Evolutionary conservation across 345 rosid genomes (phyloP).

Genomic region (Euphorbia pulcherrima): DNA sequence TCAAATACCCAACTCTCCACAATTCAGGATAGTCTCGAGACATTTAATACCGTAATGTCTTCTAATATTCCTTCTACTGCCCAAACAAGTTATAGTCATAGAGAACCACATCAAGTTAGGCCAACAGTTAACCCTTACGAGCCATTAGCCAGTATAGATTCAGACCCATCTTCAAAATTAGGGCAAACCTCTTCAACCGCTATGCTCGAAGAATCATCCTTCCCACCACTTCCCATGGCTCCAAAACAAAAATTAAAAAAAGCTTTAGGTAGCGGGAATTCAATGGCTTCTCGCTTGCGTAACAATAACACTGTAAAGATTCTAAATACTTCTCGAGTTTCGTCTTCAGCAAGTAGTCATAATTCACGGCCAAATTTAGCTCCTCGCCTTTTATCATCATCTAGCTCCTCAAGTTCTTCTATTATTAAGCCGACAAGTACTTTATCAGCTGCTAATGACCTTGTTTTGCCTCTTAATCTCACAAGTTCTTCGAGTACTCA

Average conservation of each 20-base stretch:
- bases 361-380: slow-evolving; percentile 5
- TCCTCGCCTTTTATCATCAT: slow-evolving; percentile 1
- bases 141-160: slow-evolving; percentile 8
- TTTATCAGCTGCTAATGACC: slow-evolving; percentile 3
- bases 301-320: slow-evolving; percentile 13
- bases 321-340: slow-evolving; percentile 9
- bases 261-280: not conserved
- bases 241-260: slow-evolving; percentile 8
- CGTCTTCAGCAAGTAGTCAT: not conserved
- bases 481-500: slow-evolving; percentile 16
- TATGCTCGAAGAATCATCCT: slow-evolving; percentile 17
- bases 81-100: not conserved
- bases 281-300: slow-evolving; percentile 21
- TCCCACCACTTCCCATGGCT: slow-evolving; percentile 22
- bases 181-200: not conserved
- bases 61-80: not conserved
- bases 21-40: slow-evolving; percentile 17
- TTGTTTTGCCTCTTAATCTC: slow-evolving; percentile 1
- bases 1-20: slow-evolving; percentile 14
- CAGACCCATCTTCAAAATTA: slow-evolving; percentile 6
- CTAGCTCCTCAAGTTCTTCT: slow-evolving; percentile 7
- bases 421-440: not conserved
- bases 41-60: slow-evolving; percentile 6
- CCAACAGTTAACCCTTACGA: slow-evolving; percentile 9
- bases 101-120: not conserved